Conservation (phyloP, 1,284 basidiomycete species). For the Cryptococcus sp. region DNA sequence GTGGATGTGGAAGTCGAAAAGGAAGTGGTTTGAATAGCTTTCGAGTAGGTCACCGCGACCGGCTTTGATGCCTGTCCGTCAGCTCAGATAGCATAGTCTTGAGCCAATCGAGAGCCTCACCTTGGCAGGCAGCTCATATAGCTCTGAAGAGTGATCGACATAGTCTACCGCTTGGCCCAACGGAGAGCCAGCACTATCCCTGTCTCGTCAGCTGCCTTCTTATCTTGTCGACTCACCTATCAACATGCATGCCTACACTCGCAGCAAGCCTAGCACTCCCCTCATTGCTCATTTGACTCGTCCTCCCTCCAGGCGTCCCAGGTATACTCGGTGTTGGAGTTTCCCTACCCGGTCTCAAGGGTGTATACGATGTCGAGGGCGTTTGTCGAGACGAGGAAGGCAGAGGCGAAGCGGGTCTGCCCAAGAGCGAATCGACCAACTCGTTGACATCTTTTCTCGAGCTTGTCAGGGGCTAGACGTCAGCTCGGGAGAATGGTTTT, state of each 20-base stretch:
- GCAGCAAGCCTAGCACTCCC: conserved; percentile 49
- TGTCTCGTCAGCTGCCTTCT: not conserved
- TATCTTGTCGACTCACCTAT: not conserved
- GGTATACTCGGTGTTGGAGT: conserved; percentile 54
- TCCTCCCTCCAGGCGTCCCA: conserved; percentile 57
- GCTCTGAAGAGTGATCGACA: conserved; percentile 76
- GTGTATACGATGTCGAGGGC: conserved; percentile 4
- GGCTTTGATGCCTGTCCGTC: conserved; percentile 16
- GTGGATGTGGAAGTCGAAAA: conserved; percentile 27
- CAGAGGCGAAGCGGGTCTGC: conserved; percentile 16
- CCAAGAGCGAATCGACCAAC: conserved; percentile 58
- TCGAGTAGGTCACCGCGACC: conserved; percentile 71
- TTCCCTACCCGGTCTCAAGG: conserved; percentile 5
- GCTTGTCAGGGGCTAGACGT: conserved; percentile 18
- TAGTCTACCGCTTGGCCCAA: conserved; percentile 59
- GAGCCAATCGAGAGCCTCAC: no score
- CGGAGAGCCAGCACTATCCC: conserved; percentile 47
- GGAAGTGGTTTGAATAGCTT: conserved; percentile 85
- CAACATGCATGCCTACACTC: conserved; percentile 42
- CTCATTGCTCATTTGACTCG: conserved; percentile 40
- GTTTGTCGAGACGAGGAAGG: conserved; percentile 4
- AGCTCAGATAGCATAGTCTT: no score
- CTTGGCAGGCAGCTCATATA: conserved; percentile 83
- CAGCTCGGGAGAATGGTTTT: conserved; percentile 1
- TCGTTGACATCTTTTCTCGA: conserved; percentile 59